Conservation (phyloP, 306 rosid genomes). For the Cicer chorassanicum region DNA sequence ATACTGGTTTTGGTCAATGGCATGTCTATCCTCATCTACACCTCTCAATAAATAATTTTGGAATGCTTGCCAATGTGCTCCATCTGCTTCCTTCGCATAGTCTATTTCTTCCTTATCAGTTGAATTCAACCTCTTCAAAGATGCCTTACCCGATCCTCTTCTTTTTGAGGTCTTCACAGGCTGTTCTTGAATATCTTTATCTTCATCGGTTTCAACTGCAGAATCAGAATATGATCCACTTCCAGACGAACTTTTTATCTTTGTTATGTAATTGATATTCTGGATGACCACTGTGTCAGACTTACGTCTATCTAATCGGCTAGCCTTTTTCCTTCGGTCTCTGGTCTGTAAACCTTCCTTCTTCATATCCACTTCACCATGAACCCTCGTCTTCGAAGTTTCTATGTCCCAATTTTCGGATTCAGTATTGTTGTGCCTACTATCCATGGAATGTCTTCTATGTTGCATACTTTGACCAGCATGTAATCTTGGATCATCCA, state of each 20-base stretch:
- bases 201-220: slow-evolving; percentile 66
- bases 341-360: slow-evolving; percentile 54
- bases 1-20: slow-evolving; percentile 61
- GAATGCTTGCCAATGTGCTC: slow-evolving; percentile 84
- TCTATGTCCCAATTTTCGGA: slow-evolving; percentile 57
- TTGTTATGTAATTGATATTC: slow-evolving; percentile 81
- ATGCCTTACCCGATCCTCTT: slow-evolving; percentile 55
- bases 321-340: slow-evolving; percentile 58
- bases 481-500: slow-evolving; percentile 61
- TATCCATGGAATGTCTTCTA: slow-evolving; percentile 78
- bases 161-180: slow-evolving; percentile 56
- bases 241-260: slow-evolving; percentile 61
- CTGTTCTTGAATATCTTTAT: slow-evolving; percentile 54
- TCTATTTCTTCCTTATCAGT: slow-evolving; percentile 53
- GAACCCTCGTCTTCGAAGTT: slow-evolving; percentile 51
- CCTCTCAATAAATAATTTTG: slow-evolving; percentile 79
- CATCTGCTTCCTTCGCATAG: slow-evolving; percentile 57
- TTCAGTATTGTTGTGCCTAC: slow-evolving; percentile 59
- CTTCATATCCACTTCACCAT: slow-evolving; percentile 60
- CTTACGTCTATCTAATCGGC: slow-evolving; percentile 62
- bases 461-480: slow-evolving; percentile 55
- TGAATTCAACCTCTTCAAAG: slow-evolving; percentile 51
- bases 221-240: slow-evolving; percentile 66
- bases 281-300: slow-evolving; percentile 74
- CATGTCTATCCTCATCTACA: slow-evolving; percentile 65